Conservation (phyloP, 192 early-diverging fungal species). For the Coemansia sp. region DNA sequence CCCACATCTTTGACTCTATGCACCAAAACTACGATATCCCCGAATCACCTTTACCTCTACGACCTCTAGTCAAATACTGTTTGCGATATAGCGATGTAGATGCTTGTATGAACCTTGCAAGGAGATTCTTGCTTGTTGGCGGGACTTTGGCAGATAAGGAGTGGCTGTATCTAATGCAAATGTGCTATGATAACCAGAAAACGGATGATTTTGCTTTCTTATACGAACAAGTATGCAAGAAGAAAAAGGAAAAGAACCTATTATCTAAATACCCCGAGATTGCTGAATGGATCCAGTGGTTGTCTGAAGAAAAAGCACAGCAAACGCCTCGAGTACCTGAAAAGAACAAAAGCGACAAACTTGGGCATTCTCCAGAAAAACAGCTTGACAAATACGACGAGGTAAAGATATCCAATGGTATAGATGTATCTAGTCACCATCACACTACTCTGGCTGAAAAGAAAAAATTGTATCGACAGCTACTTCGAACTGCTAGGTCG, state of each 20-base stretch:
- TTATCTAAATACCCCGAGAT: background rate
- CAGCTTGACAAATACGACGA: background rate
- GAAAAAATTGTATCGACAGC: constrained; percentile 21
- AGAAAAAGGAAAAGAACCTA: background rate
- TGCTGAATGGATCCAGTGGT: background rate
- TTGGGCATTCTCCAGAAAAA: background rate
- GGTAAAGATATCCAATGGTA: too few species aligned
- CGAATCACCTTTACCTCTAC: background rate
- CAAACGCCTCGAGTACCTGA: background rate
- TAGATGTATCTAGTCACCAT: too few species aligned
- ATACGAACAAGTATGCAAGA: constrained; percentile 1
- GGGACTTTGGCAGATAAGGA: constrained; percentile 10
- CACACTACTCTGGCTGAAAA: background rate
- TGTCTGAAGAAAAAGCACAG: background rate
- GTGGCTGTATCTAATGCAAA: constrained; percentile 7
- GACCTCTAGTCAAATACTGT: constrained; percentile 8
- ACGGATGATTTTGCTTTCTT: background rate
- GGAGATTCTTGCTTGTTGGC: constrained; percentile 4
- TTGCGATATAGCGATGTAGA: background rate
- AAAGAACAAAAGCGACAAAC: background rate
- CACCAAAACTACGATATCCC: background rate
- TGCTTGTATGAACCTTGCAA: background rate
- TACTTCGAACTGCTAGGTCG: constrained; percentile 7
- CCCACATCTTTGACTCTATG: background rate
- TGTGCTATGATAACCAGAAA: background rate